Percentiles rank a stretch among this genome's conserved stretches.
Evolutionary conservation across 2,329 filamentous ascomycete genomes (phyloP).

Genomic region (Xylariaceae sp.): DNA sequence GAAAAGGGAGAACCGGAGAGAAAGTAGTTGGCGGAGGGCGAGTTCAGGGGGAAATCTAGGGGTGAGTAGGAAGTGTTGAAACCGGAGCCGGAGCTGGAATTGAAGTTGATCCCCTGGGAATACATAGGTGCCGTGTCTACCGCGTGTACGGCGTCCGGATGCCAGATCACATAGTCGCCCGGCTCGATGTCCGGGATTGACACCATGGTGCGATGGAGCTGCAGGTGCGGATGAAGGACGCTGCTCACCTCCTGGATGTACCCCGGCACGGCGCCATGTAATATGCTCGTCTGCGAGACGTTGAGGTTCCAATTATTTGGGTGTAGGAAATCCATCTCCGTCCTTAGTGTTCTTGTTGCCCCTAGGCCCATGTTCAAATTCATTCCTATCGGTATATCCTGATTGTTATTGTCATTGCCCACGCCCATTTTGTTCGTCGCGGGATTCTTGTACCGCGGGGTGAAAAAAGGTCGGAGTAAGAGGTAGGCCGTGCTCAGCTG

Average conservation of each 20-base stretch:
- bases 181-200: constrained; percentile 71
- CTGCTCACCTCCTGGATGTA: constrained; percentile 71
- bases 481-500: constrained; percentile 79
- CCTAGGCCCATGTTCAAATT: constrained; percentile 1
- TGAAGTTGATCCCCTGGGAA: constrained; percentile 49
- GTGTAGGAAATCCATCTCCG: constrained; percentile 54
- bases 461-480: constrained; percentile 84
- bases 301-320: constrained; percentile 65
- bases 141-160: constrained; percentile 80
- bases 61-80: no score
- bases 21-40: no score
- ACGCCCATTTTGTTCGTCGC: constrained; percentile 32
- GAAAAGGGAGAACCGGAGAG: background rate
- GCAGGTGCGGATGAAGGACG: constrained; percentile 71
- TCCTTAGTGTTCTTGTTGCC: background rate
- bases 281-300: constrained; percentile 55
- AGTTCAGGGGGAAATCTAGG: no score
- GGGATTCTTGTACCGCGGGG: constrained; percentile 52
- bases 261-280: constrained; percentile 74
- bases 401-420: constrained; percentile 2
- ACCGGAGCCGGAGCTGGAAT: background rate
- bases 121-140: constrained; percentile 74
- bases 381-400: constrained; percentile 1
- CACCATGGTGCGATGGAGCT: constrained; percentile 71
- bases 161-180: constrained; percentile 83